Base-by-base conservation (phyloP, 164 flowering plant genomes). In the Hamamelis virginiana region DNA sequence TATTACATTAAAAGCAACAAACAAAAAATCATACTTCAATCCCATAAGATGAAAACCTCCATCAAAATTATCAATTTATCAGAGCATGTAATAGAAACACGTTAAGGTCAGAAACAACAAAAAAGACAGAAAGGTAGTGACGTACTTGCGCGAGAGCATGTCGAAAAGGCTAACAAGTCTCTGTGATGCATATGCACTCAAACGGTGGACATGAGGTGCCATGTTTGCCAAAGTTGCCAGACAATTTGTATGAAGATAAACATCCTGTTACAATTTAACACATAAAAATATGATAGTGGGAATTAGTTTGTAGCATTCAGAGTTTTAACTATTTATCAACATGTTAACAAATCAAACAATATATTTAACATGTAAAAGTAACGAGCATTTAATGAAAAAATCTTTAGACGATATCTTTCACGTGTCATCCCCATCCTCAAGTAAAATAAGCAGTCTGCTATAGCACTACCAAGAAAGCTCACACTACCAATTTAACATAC, bases 81-180 rank as follows among this genome's bases (percentile, higher is more conserved):
- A 13, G 51, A 38, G 16, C 55, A 41, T 4, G 60, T 3, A 26
- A 46, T 14, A 48, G 41, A 55, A 22, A 38, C 25, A 50, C 13
- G 15, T 41, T 8, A 52, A n/a, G 21, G 13, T 48, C 33, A 69
- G 0, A 65, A 51, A 64, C 57, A 45, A 58, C 28, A n/a, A 23
- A 62, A 38, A 3, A 19, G 48, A n/a, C 43, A 22, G 15, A 41
- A 45, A 18, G 19, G 41, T 48, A 10, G 57, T 21, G n/a, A 62
- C 88, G 65, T 91, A 95, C 99, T 91, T 95, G 78, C 97, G 91
- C 4, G 99, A 83, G 46, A 95, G 92, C 99, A 95, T 91, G 75
- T 91, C 86, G 43, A 95, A 95, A 76, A 92, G 96, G 85, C 97
- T 91, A 77, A 95, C 96, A 69, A 95, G 85, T 74, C 94, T 88